A percentile compares a stretch with the other conserved stretches of the same genome.
These are phyloP conservation scores for Pestalotiopsis fici DNA, from an alignment of 2,329 filamentous ascomycete genomes.

Conservation along the genomic window DNA sequence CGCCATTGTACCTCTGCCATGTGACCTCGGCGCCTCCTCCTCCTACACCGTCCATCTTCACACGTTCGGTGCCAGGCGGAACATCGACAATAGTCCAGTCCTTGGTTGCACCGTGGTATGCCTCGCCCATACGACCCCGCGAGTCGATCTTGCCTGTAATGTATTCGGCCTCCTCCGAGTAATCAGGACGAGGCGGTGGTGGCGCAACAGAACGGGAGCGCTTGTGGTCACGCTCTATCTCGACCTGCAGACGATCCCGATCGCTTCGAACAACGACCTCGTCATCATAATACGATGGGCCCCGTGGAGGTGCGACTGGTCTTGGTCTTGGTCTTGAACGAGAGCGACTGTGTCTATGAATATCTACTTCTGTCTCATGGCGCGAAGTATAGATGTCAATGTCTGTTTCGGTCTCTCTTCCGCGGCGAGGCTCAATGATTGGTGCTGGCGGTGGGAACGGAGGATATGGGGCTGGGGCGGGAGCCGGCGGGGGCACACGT, in stretches of 20 bases:
- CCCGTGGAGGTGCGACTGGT: constrained; percentile 32
- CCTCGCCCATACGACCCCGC: constrained; percentile 71
- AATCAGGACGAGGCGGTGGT: constrained; percentile 41
- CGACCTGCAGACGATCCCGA: constrained; percentile 46
- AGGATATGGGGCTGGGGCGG: constrained; percentile 38
- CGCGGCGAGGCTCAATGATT: constrained; percentile 31
- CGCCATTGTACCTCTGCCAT: constrained; percentile 79
- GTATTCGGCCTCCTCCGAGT: constrained; percentile 68
- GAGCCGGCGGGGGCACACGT: constrained; percentile 24
- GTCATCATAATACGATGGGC: constrained; percentile 45
- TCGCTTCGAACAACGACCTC: constrained; percentile 68
- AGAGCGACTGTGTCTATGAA: constrained; percentile 42
- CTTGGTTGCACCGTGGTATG: constrained; percentile 70
- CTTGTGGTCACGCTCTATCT: constrained; percentile 38
- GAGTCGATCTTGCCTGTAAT: constrained; percentile 56
- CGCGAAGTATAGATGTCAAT: constrained; percentile 62
- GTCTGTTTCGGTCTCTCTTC: constrained; percentile 56
- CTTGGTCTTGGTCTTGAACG: constrained; percentile 33
- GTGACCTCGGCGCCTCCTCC: constrained; percentile 75
- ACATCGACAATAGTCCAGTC: constrained; percentile 85
- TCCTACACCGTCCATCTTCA: constrained; percentile 79
- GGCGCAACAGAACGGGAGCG: constrained; percentile 55
- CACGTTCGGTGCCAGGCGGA: constrained; percentile 77
- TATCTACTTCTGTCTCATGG: constrained; percentile 59
- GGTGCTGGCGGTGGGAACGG: constrained; percentile 47